Conservation (phyloP, 805 yeast genomes). For the Candida broadrunensis region DNA sequence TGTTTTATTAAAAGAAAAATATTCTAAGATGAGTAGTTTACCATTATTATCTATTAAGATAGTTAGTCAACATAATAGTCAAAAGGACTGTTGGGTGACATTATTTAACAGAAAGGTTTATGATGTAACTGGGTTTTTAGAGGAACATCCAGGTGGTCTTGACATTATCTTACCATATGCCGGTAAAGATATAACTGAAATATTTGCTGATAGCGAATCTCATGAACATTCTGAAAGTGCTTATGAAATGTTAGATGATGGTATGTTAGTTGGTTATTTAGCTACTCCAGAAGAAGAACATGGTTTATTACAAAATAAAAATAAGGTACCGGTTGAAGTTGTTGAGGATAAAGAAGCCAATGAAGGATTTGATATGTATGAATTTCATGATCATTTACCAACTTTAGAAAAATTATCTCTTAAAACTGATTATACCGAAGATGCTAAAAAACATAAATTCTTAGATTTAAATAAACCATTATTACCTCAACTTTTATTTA, state of each 20-base stretch:
- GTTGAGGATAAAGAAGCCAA: slow-evolving; percentile 51
- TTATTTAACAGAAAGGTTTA: slow-evolving; percentile 77
- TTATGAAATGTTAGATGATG: slow-evolving; percentile 80
- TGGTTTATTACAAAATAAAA: slow-evolving; percentile 61
- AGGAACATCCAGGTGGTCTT: slow-evolving; percentile 71
- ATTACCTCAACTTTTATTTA: slow-evolving; percentile 71
- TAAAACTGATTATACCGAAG: slow-evolving; percentile 74
- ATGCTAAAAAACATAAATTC: slow-evolving; percentile 75
- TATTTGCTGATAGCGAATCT: slow-evolving; percentile 67
- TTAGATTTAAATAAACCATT: slow-evolving; percentile 83
- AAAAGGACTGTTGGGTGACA: slow-evolving; percentile 74
- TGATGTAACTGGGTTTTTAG: slow-evolving; percentile 71
- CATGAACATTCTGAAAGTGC: slow-evolving; percentile 86
- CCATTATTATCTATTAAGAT: slow-evolving; percentile 60
- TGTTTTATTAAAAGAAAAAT: too few species aligned
- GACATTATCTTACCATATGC: slow-evolving; percentile 56
- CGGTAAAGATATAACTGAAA: slow-evolving; percentile 64
- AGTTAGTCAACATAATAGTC: slow-evolving; percentile 51
- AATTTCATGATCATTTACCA: slow-evolving; percentile 62
- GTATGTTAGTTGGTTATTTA: slow-evolving; percentile 73
- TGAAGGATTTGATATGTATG: slow-evolving; percentile 29
- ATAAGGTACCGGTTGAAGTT: slow-evolving; percentile 59
- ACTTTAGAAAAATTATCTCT: slow-evolving; percentile 68
- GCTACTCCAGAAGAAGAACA: slow-evolving; percentile 79
- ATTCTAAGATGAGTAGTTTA: slow-evolving; percentile 26